phyloP scores from a whole-genome alignment of 139 green algal genomes.

The Astrephomene gubernaculifera region DNA sequence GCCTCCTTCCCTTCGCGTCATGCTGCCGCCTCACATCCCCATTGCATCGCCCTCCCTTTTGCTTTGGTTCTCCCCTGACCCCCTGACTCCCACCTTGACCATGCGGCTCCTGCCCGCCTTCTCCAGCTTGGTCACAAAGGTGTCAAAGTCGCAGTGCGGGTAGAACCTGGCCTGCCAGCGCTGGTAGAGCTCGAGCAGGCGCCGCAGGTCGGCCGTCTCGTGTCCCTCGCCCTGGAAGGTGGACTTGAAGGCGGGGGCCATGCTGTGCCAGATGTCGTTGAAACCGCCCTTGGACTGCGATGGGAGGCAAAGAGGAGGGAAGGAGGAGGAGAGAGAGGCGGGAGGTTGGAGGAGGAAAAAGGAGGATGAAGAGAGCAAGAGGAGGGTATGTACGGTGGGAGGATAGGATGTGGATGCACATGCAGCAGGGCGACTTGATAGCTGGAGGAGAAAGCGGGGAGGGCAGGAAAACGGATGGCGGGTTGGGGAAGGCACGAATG shows the following conservation, averaged over 20 bases:
- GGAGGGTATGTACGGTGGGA: too few species aligned
- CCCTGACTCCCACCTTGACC: conserved; percentile 52
- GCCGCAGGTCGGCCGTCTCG: conserved; percentile 58
- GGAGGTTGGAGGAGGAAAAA: neutral
- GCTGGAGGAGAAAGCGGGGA: too few species aligned
- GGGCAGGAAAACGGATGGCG: too few species aligned
- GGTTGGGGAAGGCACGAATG: too few species aligned
- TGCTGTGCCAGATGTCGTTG: conserved; percentile 47
- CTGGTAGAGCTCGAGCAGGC: conserved; percentile 66
- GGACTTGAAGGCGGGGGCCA: conserved; percentile 30
- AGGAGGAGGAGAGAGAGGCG: neutral
- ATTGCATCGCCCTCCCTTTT: neutral
- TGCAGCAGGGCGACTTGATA: too few species aligned
- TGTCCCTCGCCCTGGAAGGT: conserved; percentile 42
- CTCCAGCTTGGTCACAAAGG: conserved; percentile 65
- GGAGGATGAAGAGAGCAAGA: neutral
- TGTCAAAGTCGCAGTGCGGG: conserved; percentile 58
- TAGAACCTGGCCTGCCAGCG: conserved; percentile 68
- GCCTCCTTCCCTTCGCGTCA: too few species aligned
- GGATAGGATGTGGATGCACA: too few species aligned
- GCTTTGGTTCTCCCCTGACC: too few species aligned
- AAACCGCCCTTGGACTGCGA: conserved; percentile 40
- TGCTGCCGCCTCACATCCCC: neutral
- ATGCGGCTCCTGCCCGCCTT: conserved; percentile 51
- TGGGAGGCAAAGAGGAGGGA: neutral